phyloP scores from a whole-genome alignment of 306 rosid species.

The Trifolium fragiferum region DNA sequence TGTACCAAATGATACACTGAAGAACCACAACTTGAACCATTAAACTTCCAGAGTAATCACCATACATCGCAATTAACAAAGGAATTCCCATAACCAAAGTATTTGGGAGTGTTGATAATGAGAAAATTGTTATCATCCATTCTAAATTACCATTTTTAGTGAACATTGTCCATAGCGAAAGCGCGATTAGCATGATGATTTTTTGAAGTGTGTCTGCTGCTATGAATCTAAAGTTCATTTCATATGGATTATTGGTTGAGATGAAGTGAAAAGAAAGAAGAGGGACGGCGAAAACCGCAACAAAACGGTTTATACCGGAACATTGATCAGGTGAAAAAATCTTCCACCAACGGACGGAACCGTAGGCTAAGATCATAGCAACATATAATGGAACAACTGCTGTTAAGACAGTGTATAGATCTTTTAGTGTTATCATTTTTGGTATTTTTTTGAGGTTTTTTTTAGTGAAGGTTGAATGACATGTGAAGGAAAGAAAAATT shows the following conservation, averaged over 20 bases:
- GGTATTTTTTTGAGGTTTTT: not conserved
- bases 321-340: constrained; percentile 89
- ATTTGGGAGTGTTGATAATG: constrained; percentile 54
- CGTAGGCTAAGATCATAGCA: constrained; percentile 44
- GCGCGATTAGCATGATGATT: constrained; percentile 51
- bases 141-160: constrained; percentile 31
- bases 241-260: constrained; percentile 72
- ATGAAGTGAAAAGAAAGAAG: constrained; percentile 89
- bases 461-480: not conserved
- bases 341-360: constrained; percentile 44
- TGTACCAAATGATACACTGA: constrained; percentile 95
- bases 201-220: constrained; percentile 94
- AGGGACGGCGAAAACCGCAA: constrained; percentile 87
- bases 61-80: constrained; percentile 74
- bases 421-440: constrained; percentile 38
- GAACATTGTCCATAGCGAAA: constrained; percentile 31
- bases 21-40: constrained; percentile 90
- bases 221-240: constrained; percentile 88
- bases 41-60: constrained; percentile 59
- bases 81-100: constrained; percentile 92
- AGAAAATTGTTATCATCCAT: constrained; percentile 41
- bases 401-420: constrained; percentile 36
- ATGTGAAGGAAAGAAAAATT: not conserved
- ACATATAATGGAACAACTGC: constrained; percentile 43
- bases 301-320: constrained; percentile 93